phyloP scores from a whole-genome alignment of 1,284 basidiomycete species.

The Rhodotorula sp. region DNA sequence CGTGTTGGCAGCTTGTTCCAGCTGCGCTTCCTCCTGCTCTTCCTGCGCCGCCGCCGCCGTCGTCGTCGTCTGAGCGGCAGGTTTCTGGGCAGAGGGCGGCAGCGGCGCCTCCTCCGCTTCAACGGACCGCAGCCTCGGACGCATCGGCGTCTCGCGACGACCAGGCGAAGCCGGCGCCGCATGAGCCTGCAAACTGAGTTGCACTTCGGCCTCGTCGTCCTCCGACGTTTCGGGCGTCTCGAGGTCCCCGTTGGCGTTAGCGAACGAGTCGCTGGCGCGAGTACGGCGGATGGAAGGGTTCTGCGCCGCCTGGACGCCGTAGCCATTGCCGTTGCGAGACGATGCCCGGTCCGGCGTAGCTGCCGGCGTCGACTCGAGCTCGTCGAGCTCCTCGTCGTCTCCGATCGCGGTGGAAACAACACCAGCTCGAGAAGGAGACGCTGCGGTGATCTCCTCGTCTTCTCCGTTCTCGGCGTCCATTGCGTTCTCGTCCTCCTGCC shows the following conservation, averaged over 20 bases:
- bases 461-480: background rate
- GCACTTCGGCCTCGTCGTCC: conserved; percentile 1
- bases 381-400: conserved; percentile 1
- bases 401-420: background rate
- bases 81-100: conserved; percentile 19
- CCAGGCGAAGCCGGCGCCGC: conserved; percentile 3
- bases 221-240: conserved; percentile 2
- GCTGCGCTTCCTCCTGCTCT: background rate
- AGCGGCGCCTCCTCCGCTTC: conserved; percentile 6
- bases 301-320: background rate
- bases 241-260: background rate
- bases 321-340: background rate
- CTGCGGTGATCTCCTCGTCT: too few relatives aligned
- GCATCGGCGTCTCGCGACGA: background rate
- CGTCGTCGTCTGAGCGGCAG: background rate
- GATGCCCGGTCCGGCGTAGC: background rate
- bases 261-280: background rate
- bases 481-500: too few relatives aligned
- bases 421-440: background rate
- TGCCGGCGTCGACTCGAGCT: conserved; percentile 6
- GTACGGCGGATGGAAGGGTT: background rate
- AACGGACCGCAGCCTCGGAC: background rate
- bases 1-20: conserved; percentile 4
- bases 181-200: background rate
- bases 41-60: background rate